Evolutionary conservation across 2,329 filamentous ascomycete species (phyloP).

Genomic region (Parastagonospora nodorum): DNA sequence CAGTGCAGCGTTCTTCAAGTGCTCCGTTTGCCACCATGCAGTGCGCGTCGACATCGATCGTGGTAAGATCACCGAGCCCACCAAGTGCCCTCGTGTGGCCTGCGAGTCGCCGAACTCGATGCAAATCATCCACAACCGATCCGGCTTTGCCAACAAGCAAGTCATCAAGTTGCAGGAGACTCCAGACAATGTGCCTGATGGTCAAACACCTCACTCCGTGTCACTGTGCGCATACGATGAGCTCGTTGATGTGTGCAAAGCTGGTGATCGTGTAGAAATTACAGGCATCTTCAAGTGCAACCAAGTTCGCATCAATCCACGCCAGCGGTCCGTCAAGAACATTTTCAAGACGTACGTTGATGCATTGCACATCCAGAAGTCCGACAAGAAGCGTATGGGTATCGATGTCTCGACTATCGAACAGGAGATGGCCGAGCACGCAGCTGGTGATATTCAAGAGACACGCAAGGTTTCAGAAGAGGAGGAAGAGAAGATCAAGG

Average conservation of each 20-base stretch:
- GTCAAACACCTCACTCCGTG: slow-evolving; percentile 96
- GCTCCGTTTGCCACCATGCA: slow-evolving; percentile 89
- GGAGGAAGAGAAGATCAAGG: slow-evolving; percentile 86
- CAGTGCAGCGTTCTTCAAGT: slow-evolving; percentile 84
- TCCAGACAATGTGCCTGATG: slow-evolving; percentile 89
- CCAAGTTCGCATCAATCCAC: slow-evolving; percentile 90
- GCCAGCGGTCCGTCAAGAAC: slow-evolving; percentile 89
- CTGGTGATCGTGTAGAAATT: slow-evolving; percentile 92
- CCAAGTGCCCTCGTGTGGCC: slow-evolving; percentile 79
- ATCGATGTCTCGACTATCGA: slow-evolving; percentile 88
- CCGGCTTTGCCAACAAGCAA: slow-evolving; percentile 93
- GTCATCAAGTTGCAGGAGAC: slow-evolving; percentile 99
- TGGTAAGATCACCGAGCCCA: slow-evolving; percentile 94
- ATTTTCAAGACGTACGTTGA: slow-evolving; percentile 99
- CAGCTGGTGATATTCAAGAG: slow-evolving; percentile 76
- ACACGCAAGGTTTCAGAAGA: slow-evolving; percentile 81
- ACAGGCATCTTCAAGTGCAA: slow-evolving; percentile 97
- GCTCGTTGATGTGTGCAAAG: slow-evolving; percentile 95
- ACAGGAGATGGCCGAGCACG: slow-evolving; percentile 75
- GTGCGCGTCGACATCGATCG: slow-evolving; percentile 90
- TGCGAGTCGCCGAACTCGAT: slow-evolving; percentile 92
- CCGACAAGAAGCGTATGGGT: slow-evolving; percentile 92
- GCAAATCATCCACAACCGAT: slow-evolving; percentile 97
- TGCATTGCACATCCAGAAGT: slow-evolving; percentile 92
- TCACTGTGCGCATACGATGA: slow-evolving; percentile 97